phyloP scores from a whole-genome alignment of 176 grass and related monocot species.

The Oryza glumipatula region DNA sequence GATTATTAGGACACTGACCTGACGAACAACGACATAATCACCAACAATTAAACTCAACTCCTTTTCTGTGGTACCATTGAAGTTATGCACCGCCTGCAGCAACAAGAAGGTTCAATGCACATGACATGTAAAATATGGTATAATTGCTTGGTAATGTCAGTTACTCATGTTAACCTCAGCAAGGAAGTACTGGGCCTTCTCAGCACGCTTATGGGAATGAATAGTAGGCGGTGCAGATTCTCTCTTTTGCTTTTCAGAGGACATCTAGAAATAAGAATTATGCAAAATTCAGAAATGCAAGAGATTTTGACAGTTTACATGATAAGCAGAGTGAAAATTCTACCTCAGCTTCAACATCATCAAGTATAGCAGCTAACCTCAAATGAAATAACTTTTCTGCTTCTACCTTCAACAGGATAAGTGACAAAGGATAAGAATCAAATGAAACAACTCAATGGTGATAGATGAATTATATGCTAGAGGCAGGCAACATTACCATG shows the following conservation, averaged over 20 bases:
- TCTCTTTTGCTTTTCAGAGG: conserved; percentile 92
- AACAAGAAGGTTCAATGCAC: conserved; percentile 29
- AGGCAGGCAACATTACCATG: conserved; percentile 58
- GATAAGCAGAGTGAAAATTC: conserved; percentile 33
- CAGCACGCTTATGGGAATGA: conserved; percentile 80
- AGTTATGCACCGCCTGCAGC: conserved; percentile 81
- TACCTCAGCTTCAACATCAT: conserved; percentile 99
- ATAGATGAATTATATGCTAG: neutral
- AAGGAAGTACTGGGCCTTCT: conserved; percentile 93
- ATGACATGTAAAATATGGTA: conserved; percentile 19
- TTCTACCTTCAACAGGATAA: conserved; percentile 76
- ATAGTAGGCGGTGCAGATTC: conserved; percentile 79
- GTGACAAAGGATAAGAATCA: conserved; percentile 41
- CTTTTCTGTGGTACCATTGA: conserved; percentile 81
- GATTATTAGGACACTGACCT: conserved; percentile 59
- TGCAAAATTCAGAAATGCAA: conserved; percentile 26
- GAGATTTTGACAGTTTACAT: conserved; percentile 27
- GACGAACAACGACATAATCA: conserved; percentile 97
- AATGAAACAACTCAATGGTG: conserved; percentile 19
- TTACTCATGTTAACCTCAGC: conserved; percentile 75
- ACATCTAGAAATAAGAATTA: conserved; percentile 65
- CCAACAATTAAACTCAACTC: conserved; percentile 93
- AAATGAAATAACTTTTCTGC: conserved; percentile 95
- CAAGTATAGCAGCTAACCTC: conserved; percentile 91
- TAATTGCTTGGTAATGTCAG: neutral